Evolutionary conservation across 2,329 filamentous ascomycete genomes (phyloP).

Genomic region (Dothidotthia symphoricarpi): DNA sequence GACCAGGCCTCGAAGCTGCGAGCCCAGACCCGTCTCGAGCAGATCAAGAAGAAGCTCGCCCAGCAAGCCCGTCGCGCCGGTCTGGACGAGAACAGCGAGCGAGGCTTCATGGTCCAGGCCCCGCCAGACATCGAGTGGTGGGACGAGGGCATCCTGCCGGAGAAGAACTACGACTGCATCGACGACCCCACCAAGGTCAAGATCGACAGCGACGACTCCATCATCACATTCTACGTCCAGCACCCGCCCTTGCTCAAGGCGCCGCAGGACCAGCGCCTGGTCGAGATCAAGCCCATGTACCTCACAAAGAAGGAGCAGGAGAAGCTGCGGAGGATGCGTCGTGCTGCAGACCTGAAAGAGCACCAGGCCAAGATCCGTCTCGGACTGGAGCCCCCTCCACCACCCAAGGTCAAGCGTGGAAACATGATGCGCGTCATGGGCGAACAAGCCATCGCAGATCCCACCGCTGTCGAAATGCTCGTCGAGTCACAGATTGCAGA

Average conservation of each 20-base stretch:
- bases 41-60: constrained; percentile 91
- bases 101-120: constrained; percentile 77
- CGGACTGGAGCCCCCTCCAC: constrained; percentile 82
- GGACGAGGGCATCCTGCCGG: constrained; percentile 83
- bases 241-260: constrained; percentile 89
- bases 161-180: constrained; percentile 70
- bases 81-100: constrained; percentile 91
- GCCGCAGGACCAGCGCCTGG: constrained; percentile 80
- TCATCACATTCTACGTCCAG: constrained; percentile 88
- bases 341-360: constrained; percentile 92
- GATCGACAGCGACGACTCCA: constrained; percentile 73
- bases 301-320: constrained; percentile 88
- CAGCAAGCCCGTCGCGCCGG: constrained; percentile 84
- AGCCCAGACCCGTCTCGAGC: constrained; percentile 82
- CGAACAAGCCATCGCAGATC: constrained; percentile 90
- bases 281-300: constrained; percentile 83
- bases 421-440: constrained; percentile 97
- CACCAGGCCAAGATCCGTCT: constrained; percentile 93
- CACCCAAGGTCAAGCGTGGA: constrained; percentile 94
- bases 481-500: constrained; percentile 92
- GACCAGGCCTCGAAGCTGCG: constrained; percentile 87
- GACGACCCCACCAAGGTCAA: constrained; percentile 66
- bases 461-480: constrained; percentile 90
- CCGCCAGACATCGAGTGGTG: constrained; percentile 96
- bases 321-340: constrained; percentile 82